Evolutionary conservation across 2,329 filamentous ascomycete genomes (phyloP), one percentile per base, ranked within the genome.

Genomic region (Verticillium nubilum): DNA sequence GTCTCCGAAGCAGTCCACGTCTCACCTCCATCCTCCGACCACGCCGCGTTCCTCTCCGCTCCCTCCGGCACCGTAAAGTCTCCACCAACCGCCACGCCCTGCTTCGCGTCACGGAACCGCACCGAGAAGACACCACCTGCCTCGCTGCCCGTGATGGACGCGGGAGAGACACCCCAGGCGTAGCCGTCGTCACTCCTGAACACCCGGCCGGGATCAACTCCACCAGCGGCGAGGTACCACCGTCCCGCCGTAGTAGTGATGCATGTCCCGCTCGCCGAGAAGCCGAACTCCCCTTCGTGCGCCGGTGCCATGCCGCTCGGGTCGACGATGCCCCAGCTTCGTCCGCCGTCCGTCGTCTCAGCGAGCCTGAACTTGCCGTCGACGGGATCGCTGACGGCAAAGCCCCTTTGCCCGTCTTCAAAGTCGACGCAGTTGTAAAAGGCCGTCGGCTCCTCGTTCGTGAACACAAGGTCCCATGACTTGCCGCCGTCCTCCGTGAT

Each of bases 341-440:
- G 54, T 2, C 70, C 71, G 7, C 67, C 67, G 35, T 73, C 68
- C 9, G 58, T 57, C 42, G 71, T 73, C 61, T 73, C 69, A 9
- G 72, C 58, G 1, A 74, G 65, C 4, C 70, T 66, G 31, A 72
- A 69, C 52, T 66, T 68, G 27, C 70, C 69, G 42, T 69, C 68
- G 2, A 73, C 70, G 0, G 72, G 70, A 27, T 73, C 71, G 62
- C 70, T 69, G 58, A 73, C 63, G 2, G 69, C 70, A 42, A 73
- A 56, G 5, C 71, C 72, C 33, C 59, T 66, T 23, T 59, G 33
- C 1, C 53, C 37, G 6, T 61, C 54, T 19, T 67, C 66, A 29
- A 74, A 73, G 23, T 66, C 70, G 53, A 72, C 53, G 62, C 71
- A 73, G 62, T 74, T 68, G 64, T 69, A 74, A 57, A 74, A 73